These are phyloP conservation scores for Suillus spraguei DNA, from an alignment of 768 basidiomycete genomes.

Conservation along the genomic window DNA sequence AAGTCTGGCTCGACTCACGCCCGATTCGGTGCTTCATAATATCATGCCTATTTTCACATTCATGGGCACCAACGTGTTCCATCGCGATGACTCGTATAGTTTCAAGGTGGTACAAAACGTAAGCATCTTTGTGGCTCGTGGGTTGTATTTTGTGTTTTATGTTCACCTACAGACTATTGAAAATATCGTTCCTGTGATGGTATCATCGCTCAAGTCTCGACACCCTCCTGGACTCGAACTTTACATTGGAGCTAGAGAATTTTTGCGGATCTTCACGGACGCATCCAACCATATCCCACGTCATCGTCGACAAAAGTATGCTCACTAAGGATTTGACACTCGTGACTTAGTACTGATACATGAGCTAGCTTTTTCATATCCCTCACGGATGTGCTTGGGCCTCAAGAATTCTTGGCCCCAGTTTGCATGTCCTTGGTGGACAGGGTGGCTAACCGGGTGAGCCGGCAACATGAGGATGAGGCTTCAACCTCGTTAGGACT, in stretches of 20 bases:
- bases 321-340: slow-evolving; percentile 13
- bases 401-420: slow-evolving; percentile 78
- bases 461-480: slow-evolving; percentile 64
- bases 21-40: slow-evolving; percentile 90
- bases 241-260: slow-evolving; percentile 72
- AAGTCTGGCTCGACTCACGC: slow-evolving; percentile 77
- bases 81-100: slow-evolving; percentile 93
- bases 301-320: slow-evolving; percentile 87
- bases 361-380: slow-evolving; percentile 81
- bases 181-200: slow-evolving; percentile 93
- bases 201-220: slow-evolving; percentile 67
- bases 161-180: slow-evolving; percentile 72
- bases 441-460: slow-evolving; percentile 68
- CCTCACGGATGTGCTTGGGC: slow-evolving; percentile 80
- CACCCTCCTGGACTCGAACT: slow-evolving; percentile 59
- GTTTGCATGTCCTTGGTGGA: slow-evolving; percentile 85
- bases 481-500: slow-evolving; percentile 60
- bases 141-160: neutral
- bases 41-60: slow-evolving; percentile 99
- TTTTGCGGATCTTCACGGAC: slow-evolving; percentile 91
- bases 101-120: slow-evolving; percentile 96
- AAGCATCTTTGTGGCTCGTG: slow-evolving; percentile 12
- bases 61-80: slow-evolving; percentile 98
- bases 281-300: slow-evolving; percentile 90
- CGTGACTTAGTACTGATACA: slow-evolving; percentile 14